A percentile compares a stretch with the other conserved stretches of the same genome.
phyloP scores from a whole-genome alignment of 129 eudicot species.

The Sambucus nigra region DNA sequence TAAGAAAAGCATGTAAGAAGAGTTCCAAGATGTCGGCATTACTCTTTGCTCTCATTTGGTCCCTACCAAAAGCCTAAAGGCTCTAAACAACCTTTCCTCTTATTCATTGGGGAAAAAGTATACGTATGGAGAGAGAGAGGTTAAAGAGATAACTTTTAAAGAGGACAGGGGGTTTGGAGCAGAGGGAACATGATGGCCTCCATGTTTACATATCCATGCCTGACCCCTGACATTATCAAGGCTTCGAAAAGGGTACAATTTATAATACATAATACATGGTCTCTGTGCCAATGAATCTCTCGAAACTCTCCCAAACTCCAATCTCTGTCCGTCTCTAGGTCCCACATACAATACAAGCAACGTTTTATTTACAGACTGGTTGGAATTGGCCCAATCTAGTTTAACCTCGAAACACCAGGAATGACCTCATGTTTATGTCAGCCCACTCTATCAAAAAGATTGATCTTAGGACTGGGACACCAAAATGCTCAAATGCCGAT shows the following conservation, averaged over 20 bases:
- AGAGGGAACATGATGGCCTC: constrained; percentile 88
- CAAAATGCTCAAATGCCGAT: no score
- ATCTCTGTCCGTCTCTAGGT: background rate
- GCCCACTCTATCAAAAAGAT: constrained; percentile 5
- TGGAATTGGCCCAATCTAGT: background rate
- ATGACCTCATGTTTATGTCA: constrained; percentile 57
- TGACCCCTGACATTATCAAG: constrained; percentile 32
- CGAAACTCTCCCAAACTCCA: constrained; percentile 31
- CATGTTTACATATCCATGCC: constrained; percentile 64
- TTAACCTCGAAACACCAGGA: background rate
- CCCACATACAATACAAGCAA: background rate
- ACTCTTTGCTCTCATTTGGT: constrained; percentile 4
- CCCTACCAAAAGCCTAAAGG: constrained; percentile 5
- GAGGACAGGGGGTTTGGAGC: constrained; percentile 37
- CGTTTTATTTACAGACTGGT: background rate
- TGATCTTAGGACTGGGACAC: no score
- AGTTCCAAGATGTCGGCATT: constrained; percentile 7
- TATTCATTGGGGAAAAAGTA: background rate
- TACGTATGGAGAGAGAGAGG: background rate
- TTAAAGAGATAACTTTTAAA: constrained; percentile 6
- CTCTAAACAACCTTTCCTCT: background rate
- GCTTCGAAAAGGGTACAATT: constrained; percentile 24
- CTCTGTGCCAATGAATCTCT: constrained; percentile 33
- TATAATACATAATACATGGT: no score
- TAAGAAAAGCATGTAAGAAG: constrained; percentile 16